A percentile compares a stretch with the other conserved stretches of the same genome.
phyloP scores from a whole-genome alignment of 768 basidiomycete species.

The Phaeotremella fagi region DNA sequence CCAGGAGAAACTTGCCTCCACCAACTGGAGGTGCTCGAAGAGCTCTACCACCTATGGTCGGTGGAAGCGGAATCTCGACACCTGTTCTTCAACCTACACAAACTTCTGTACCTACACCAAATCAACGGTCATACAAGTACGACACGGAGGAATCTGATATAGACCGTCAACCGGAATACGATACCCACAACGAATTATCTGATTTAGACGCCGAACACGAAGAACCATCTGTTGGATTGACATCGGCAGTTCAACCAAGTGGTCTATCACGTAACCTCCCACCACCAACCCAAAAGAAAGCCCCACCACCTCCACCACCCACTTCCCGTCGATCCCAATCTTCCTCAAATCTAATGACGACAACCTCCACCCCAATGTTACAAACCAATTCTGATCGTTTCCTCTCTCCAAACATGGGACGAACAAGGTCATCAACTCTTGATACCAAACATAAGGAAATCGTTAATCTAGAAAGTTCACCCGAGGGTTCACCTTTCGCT shows the following conservation, averaged over 20 bases:
- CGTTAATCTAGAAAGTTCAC: background rate
- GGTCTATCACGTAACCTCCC: slow-evolving; percentile 2
- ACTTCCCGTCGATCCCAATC: slow-evolving; percentile 52
- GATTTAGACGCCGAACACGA: background rate
- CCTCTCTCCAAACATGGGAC: slow-evolving; percentile 22
- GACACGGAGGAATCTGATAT: slow-evolving; percentile 17
- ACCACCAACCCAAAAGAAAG: slow-evolving; percentile 50
- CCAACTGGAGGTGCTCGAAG: slow-evolving; percentile 22
- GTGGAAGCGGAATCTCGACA: slow-evolving; percentile 21
- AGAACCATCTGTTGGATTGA: background rate
- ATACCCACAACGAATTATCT: background rate
- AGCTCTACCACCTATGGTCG: slow-evolving; percentile 42
- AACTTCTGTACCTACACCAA: slow-evolving; percentile 15
- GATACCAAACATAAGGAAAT: background rate
- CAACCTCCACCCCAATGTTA: slow-evolving; percentile 24
- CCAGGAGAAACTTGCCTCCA: slow-evolving; percentile 26
- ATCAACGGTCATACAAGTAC: background rate
- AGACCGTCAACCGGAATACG: slow-evolving; percentile 10
- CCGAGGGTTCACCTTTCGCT: slow-evolving; percentile 36
- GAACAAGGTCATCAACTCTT: slow-evolving; percentile 4
- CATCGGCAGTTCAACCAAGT: slow-evolving; percentile 6
- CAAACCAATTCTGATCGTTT: slow-evolving; percentile 26
- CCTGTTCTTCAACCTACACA: slow-evolving; percentile 1
- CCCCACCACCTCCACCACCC: slow-evolving; percentile 65
- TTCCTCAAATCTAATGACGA: slow-evolving; percentile 55